Evolutionary conservation across 371 early-diverging fungal species (phyloP).

Genomic region (Zychaea mexicana): DNA sequence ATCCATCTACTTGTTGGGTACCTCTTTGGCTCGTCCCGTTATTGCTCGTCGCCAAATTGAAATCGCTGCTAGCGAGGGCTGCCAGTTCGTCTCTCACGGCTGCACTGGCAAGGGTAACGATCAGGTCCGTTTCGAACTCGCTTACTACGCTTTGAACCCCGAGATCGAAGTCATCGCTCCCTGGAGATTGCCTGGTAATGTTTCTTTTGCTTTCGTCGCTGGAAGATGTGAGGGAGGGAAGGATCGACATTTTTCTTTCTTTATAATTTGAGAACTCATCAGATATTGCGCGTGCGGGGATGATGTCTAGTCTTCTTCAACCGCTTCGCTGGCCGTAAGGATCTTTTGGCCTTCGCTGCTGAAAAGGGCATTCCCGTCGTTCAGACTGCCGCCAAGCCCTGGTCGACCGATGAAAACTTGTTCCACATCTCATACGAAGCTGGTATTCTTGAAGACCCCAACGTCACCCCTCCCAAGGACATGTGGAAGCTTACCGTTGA

Average conservation of each 20-base stretch:
- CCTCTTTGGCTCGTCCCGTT: slow-evolving; percentile 95
- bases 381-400: slow-evolving; percentile 96
- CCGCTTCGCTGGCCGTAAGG: slow-evolving; percentile 93
- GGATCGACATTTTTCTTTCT: neutral
- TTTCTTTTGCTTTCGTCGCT: neutral
- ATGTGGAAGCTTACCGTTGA: slow-evolving; percentile 98
- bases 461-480: slow-evolving; percentile 91
- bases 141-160: slow-evolving; percentile 94
- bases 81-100: slow-evolving; percentile 94
- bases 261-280: too few species aligned
- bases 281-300: too few species aligned
- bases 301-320: slow-evolving; percentile 78
- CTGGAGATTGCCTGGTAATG: slow-evolving; percentile 88
- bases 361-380: slow-evolving; percentile 92
- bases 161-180: slow-evolving; percentile 95
- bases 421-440: slow-evolving; percentile 98
- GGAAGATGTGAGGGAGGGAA: neutral
- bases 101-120: slow-evolving; percentile 99
- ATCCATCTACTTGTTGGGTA: slow-evolving; percentile 93
- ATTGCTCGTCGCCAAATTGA: slow-evolving; percentile 91
- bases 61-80: slow-evolving; percentile 90
- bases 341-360: slow-evolving; percentile 90
- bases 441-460: slow-evolving; percentile 95
- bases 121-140: slow-evolving; percentile 98
- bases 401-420: slow-evolving; percentile 99